These are phyloP conservation scores for Miamiensis avidus DNA, from an alignment of 169 alveolate genomes.

Conservation along the genomic window DNA sequence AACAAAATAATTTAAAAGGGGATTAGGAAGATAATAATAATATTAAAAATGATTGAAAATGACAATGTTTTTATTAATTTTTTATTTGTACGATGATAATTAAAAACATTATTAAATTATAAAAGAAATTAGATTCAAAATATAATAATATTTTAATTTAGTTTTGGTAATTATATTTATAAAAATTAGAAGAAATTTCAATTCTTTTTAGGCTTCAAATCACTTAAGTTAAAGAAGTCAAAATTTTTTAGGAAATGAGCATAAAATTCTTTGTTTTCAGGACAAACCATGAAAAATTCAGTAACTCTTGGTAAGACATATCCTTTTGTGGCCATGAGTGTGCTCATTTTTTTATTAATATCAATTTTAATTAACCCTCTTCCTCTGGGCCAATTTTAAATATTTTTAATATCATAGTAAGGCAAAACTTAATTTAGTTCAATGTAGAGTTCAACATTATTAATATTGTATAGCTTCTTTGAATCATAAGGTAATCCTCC, in stretches of 20 bases:
- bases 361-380: background rate
- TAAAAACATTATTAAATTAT: too few relatives aligned
- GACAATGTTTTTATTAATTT: too few relatives aligned
- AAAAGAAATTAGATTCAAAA: too few relatives aligned
- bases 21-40: too few relatives aligned
- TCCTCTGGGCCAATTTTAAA: background rate
- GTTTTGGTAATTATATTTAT: background rate
- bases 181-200: too few relatives aligned
- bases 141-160: too few relatives aligned
- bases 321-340: background rate
- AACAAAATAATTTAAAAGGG: background rate
- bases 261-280: background rate
- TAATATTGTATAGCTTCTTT: slow-evolving; percentile 12
- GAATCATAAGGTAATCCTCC: slow-evolving; percentile 46
- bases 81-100: too few relatives aligned
- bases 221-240: background rate
- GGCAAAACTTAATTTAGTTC: slow-evolving; percentile 24
- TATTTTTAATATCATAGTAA: background rate
- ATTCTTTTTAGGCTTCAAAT: background rate
- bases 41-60: too few relatives aligned
- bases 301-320: background rate
- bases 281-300: background rate
- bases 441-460: slow-evolving; percentile 36
- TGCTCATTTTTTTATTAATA: background rate
- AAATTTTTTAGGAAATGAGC: background rate